These are phyloP conservation scores for Atkinsonella hypoxylon DNA, from an alignment of 2,329 filamentous ascomycete genomes.

Conservation along the genomic window DNA sequence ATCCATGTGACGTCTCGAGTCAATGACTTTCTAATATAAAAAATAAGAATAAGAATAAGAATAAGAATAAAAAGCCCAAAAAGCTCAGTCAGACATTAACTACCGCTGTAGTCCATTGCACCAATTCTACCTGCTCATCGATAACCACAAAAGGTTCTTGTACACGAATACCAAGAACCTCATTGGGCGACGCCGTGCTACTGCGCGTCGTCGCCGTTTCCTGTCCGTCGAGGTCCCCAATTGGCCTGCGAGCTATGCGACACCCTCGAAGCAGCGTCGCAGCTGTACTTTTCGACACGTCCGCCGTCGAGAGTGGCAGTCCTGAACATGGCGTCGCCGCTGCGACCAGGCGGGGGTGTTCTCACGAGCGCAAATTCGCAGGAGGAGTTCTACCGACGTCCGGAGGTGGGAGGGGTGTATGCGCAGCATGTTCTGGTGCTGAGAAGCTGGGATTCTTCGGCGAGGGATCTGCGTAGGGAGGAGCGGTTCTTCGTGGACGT, in stretches of 20 bases:
- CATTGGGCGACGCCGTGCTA: not conserved
- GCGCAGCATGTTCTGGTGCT: constrained; percentile 45
- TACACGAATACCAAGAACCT: not conserved
- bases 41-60: no score
- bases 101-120: no score
- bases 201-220: no score
- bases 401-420: constrained; percentile 36
- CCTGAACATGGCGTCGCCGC: constrained; percentile 52
- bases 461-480: constrained; percentile 14
- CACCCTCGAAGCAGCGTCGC: constrained; percentile 37
- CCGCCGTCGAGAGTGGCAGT: constrained; percentile 29
- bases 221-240: no score
- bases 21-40: no score
- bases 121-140: no score
- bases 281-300: not conserved
- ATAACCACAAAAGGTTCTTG: no score
- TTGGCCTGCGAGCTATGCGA: constrained; percentile 32
- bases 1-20: no score
- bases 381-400: constrained; percentile 48
- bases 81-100: no score
- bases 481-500: constrained; percentile 48
- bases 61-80: no score
- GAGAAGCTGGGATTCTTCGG: constrained; percentile 21
- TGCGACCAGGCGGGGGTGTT: constrained; percentile 49
- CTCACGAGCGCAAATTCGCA: constrained; percentile 46